Base-by-base conservation (phyloP, 2,329 filamentous ascomycete species). In the Blastomyces emzantsi region DNA sequence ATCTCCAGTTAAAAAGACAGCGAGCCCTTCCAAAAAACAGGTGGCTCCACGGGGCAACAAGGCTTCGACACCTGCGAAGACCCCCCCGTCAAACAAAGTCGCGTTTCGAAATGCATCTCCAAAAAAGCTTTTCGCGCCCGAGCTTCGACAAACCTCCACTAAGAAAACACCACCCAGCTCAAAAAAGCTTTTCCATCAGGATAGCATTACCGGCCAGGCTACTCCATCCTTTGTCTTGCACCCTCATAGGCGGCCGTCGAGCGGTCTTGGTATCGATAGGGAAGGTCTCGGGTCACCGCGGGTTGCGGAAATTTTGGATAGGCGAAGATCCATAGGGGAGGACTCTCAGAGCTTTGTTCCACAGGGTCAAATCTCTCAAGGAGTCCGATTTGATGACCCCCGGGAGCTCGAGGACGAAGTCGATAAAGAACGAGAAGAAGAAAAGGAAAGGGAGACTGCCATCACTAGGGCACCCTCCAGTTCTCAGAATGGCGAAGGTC, bases 261-360 rank as follows among this genome's bases (percentile, higher is more conserved):
- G 87, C 17, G 88, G 88, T 0, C 71, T 92, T 65, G 88, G 89
- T 28, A 83, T 85, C 66, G 89, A 90, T 69, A 84, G 84, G 67
- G 78, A 82, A 66, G 90, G 89, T 0, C 81, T 92, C 62, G 90
- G 90, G 7, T 93, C 90, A 0, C 90, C 90, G 5, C 85, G 85
- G 61, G 83, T 93, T 62, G 82, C 88, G 28, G 87, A 85, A 36
- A 80, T 92, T 41, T 82, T 92, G 43, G 88, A 90, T 67, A 84
- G 86, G 43, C 84, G 90, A 59, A 82, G 80, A 56, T 92, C 89
- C 1, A 87, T 93, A 65, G 84, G 87, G 28, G 87, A 92, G 52
- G 79, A 83, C 28, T 84, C 87, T 1, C 78, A 79, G 17, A 77
- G 82, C 7, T 92, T 92, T 69, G 77, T 87, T 36, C 84, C 87